phyloP scores from a whole-genome alignment of 306 rosid species.

The Datisca glomerata region DNA sequence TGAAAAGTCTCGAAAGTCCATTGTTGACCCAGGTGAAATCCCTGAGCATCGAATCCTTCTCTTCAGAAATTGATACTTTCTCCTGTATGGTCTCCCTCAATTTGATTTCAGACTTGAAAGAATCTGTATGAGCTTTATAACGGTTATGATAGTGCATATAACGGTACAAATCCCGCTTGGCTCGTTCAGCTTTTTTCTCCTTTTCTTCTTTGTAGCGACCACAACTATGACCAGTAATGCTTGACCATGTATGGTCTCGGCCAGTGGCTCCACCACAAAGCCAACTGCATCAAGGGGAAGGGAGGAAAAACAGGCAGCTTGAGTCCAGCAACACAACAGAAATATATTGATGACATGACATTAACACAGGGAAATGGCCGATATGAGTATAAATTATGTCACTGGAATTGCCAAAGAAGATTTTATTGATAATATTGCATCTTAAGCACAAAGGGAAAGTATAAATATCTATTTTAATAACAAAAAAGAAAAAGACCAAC shows the following conservation, averaged over 20 bases:
- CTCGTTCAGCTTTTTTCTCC: constrained; percentile 65
- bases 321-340: too few relatives aligned
- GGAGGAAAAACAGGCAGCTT: too few relatives aligned
- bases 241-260: constrained; percentile 76
- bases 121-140: constrained; percentile 95
- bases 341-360: too few relatives aligned
- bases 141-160: constrained; percentile 92
- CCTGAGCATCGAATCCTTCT: constrained; percentile 40
- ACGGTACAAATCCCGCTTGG: constrained; percentile 69
- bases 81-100: constrained; percentile 51
- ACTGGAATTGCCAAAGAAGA: too few relatives aligned
- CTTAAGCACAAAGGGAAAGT: too few relatives aligned
- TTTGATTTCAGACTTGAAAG: constrained; percentile 79
- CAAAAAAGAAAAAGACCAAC: too few relatives aligned
- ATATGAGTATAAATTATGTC: too few relatives aligned
- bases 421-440: too few relatives aligned
- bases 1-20: constrained; percentile 75
- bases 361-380: too few relatives aligned
- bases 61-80: constrained; percentile 57
- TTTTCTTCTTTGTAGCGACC: constrained; percentile 68
- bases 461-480: too few relatives aligned
- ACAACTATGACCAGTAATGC: constrained; percentile 87
- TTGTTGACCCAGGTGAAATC: constrained; percentile 85
- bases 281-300: constrained; percentile 66
- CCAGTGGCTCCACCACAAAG: constrained; percentile 96